Evolutionary conservation across 192 early-diverging fungal species (phyloP).

Genomic region (Coemansia sp.): DNA sequence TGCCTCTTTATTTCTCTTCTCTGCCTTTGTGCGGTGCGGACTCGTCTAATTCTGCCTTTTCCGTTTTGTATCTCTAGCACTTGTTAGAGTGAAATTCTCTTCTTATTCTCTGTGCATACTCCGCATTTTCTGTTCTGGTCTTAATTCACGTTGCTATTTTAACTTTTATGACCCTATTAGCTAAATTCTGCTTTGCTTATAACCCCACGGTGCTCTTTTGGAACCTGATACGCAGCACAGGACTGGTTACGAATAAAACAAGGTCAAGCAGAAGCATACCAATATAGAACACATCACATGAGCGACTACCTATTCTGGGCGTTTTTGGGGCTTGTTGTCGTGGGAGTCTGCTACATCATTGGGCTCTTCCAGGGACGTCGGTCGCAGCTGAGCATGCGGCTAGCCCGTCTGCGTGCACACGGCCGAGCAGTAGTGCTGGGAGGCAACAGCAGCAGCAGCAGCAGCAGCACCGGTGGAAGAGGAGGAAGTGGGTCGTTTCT

Average conservation of each 20-base stretch:
- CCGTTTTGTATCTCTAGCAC: neutral
- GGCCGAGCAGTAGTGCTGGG: slow-evolving; percentile 20
- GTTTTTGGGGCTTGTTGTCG: slow-evolving; percentile 26
- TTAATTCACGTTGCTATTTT: neutral
- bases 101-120: neutral
- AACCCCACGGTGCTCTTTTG: neutral
- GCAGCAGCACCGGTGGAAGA: neutral
- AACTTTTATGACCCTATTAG: neutral
- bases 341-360: slow-evolving; percentile 46
- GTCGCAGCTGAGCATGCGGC: slow-evolving; percentile 31
- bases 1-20: too few species aligned
- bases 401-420: slow-evolving; percentile 21
- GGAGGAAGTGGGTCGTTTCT: slow-evolving; percentile 16
- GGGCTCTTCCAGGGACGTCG: slow-evolving; percentile 35
- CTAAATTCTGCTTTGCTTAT: neutral
- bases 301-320: slow-evolving; percentile 44
- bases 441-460: neutral
- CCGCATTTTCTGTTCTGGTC: neutral
- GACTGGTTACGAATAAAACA: neutral
- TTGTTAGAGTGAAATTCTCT: neutral
- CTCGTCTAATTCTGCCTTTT: too few species aligned
- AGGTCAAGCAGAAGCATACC: neutral
- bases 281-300: neutral
- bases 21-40: too few species aligned
- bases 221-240: too few species aligned